Evolutionary conservation across 208 protist genomes (phyloP), one percentile per base, ranked within the genome.

Genomic region (Sergeia podlipaevii): DNA sequence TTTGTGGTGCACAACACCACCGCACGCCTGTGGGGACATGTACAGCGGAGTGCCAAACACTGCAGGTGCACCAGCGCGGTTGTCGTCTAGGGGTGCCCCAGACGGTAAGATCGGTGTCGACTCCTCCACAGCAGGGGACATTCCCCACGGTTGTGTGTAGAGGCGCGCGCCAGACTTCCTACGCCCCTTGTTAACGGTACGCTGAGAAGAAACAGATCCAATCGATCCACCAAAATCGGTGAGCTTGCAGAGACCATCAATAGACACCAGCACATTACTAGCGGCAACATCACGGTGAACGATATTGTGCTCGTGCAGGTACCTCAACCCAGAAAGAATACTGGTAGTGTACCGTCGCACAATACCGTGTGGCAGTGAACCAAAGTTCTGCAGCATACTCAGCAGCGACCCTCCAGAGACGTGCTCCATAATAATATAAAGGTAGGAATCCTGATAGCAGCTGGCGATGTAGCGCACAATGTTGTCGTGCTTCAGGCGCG

Each of bases 11-110:
- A 80, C 70, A 17, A 77, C 34, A 18, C 83, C 86, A 13, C 49
- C 37, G 38, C 80, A 88, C 2, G 83, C 82, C 60, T 94, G 68
- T 18, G 86, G 86, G 0, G 86, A 87, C 80, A 94, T 89, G 54
- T 80, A 94, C 17, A 82, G 29, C 2, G 86, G 82, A 0, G 82
- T 91, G 24, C 86, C 86, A 24, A 78, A 77, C 0, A 85, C 63
- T 1, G 52, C 20, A n/a, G n/a, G n/a, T n/a, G n/a, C n/a, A n/a
- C n/a, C n/a, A n/a, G n/a, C n/a, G n/a, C n/a, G n/a, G n/a, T n/a
- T n/a, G n/a, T n/a, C n/a, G n/a, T n/a, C n/a, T n/a, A n/a, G n/a
- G n/a, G n/a, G n/a, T n/a, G n/a, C n/a, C n/a, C n/a, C n/a, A n/a
- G n/a, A n/a, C n/a, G n/a, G n/a, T n/a, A n/a, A n/a, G n/a, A n/a